Evolutionary conservation across 331 rosid genomes (phyloP).

Genomic region (Prunus yedoensis): DNA sequence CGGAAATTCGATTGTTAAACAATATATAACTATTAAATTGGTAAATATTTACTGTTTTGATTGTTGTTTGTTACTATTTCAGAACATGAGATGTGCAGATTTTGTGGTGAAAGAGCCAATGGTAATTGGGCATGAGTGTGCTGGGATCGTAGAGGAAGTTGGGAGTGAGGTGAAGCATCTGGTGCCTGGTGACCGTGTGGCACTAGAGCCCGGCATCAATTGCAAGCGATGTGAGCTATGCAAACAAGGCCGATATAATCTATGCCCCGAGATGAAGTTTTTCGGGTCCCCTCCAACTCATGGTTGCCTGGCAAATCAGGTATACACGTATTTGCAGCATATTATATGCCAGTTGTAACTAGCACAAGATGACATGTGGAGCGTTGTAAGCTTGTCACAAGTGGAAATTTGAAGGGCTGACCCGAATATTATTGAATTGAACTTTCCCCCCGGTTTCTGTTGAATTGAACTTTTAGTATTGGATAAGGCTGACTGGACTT

Average conservation of each 20-base stretch:
- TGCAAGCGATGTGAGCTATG: constrained; percentile 81
- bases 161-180: constrained; percentile 63
- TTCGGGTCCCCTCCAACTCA: constrained; percentile 89
- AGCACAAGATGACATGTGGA: too few relatives aligned
- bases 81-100: constrained; percentile 79
- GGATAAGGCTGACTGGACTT: too few relatives aligned
- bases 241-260: constrained; percentile 82
- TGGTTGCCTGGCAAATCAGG: constrained; percentile 97
- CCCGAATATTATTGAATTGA: too few relatives aligned
- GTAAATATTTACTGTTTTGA: neutral
- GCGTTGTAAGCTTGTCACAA: too few relatives aligned
- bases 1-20: too few relatives aligned
- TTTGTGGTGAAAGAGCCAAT: constrained; percentile 83
- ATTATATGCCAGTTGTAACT: neutral
- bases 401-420: too few relatives aligned
- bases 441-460: too few relatives aligned
- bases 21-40: too few relatives aligned
- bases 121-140: constrained; percentile 98
- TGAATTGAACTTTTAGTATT: too few relatives aligned
- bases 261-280: constrained; percentile 88
- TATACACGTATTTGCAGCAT: constrained; percentile 22
- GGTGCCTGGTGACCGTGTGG: constrained; percentile 76
- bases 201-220: constrained; percentile 88
- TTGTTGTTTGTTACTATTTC: constrained; percentile 25
- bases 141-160: constrained; percentile 84